phyloP scores from a whole-genome alignment of 2,329 filamentous ascomycete species.

The Colletotrichum aenigma region DNA sequence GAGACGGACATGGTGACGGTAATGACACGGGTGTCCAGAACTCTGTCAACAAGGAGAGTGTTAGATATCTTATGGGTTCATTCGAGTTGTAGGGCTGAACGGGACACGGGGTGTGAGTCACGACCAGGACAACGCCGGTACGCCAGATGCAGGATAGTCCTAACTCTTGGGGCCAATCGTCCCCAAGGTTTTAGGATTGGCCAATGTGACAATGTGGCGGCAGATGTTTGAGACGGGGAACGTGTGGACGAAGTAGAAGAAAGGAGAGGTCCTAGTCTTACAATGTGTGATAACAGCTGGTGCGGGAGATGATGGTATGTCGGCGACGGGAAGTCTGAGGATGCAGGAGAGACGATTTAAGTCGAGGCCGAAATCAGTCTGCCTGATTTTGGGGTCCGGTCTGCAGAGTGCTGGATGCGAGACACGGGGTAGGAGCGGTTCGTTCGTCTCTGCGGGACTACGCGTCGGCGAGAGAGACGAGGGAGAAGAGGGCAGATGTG shows the following conservation, averaged over 20 bases:
- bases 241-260: background rate
- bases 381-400: constrained; percentile 10
- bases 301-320: background rate
- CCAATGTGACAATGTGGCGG: constrained; percentile 14
- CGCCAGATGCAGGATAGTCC: constrained; percentile 7
- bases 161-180: constrained; percentile 8
- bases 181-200: constrained; percentile 14
- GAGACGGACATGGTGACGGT: constrained; percentile 45
- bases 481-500: constrained; percentile 1
- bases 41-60: constrained; percentile 23
- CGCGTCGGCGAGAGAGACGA: constrained; percentile 15
- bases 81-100: constrained; percentile 23
- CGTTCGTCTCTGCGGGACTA: background rate
- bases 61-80: constrained; percentile 21
- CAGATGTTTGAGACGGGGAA: constrained; percentile 4
- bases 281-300: background rate
- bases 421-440: background rate
- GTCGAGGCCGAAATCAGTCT: constrained; percentile 16
- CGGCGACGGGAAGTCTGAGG: background rate
- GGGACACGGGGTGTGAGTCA: constrained; percentile 35
- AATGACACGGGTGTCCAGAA: constrained; percentile 34
- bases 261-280: constrained; percentile 11
- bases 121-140: constrained; percentile 20
- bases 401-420: background rate
- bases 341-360: constrained; percentile 13